phyloP scores from a whole-genome alignment of 495 filamentous ascomycete species.

The Penicillium turbatum region DNA sequence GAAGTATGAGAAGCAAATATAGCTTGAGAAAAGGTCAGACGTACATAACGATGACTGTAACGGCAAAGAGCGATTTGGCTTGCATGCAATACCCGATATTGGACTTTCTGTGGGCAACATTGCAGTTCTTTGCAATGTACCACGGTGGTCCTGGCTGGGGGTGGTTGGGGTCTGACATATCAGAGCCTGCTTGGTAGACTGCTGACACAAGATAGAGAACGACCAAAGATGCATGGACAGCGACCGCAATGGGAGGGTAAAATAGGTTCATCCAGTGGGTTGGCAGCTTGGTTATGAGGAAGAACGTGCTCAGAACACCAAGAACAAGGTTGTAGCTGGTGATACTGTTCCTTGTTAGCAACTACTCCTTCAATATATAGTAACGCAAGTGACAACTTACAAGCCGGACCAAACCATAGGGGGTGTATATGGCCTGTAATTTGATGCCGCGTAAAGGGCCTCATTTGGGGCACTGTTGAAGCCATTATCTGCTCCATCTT shows the following conservation, averaged over 20 bases:
- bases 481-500: constrained; percentile 69
- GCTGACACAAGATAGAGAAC: constrained; percentile 64
- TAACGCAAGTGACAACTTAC: constrained; percentile 54
- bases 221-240: constrained; percentile 54
- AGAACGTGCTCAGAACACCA: constrained; percentile 58
- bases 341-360: constrained; percentile 47
- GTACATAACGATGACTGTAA: constrained; percentile 68
- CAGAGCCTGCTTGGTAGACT: constrained; percentile 71
- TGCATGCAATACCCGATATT: constrained; percentile 68
- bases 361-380: neutral
- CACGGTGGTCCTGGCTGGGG: constrained; percentile 67
- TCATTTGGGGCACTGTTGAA: constrained; percentile 79
- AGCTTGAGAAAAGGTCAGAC: constrained; percentile 23
- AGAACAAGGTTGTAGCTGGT: constrained; percentile 81
- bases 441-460: constrained; percentile 71
- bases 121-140: constrained; percentile 80
- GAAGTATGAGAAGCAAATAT: neutral
- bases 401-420: constrained; percentile 80
- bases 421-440: constrained; percentile 58
- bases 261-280: constrained; percentile 68
- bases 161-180: constrained; percentile 69
- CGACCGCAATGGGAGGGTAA: constrained; percentile 60
- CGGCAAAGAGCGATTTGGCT: constrained; percentile 70
- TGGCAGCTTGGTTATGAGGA: constrained; percentile 56
- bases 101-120: constrained; percentile 50